Evolutionary conservation across 768 basidiomycete genomes (phyloP), one percentile per base, ranked within the genome.

Genomic region (Podaxis sp.): DNA sequence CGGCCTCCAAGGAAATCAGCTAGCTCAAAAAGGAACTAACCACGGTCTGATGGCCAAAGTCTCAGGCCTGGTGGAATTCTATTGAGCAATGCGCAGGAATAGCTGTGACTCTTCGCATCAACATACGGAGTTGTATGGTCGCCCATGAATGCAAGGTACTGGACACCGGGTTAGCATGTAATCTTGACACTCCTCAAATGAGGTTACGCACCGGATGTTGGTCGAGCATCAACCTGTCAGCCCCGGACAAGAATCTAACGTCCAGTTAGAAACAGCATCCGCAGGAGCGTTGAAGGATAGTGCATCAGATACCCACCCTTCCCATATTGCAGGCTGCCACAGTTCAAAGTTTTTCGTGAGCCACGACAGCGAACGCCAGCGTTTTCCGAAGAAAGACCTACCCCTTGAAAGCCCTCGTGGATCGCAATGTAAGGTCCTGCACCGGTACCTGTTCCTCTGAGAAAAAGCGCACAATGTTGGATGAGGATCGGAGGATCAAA

Each of bases 201-300:
- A 66, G 55, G 17, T 27, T 40, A 86, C 74, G 73, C 88, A 94
- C 67, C 43, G 90, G 89, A 74, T 95, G 93, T 52, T 87, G 82
- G 74, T 95, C 93, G 43, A 95, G 73, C 37, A 82, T 79, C 64
- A 87, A 73, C 59, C 94, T 86, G 75, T 96, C 94, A 29, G 88
- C 85, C 50, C 90, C 87, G 46, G 83, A 73, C 59, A 94, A 74
- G 80, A 91, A 94, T 59, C 85, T 88, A 38, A 15, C 74, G 7
- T 38, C 50, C 43, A 38, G 57, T 61, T 65, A 53, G 64, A 37
- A 46, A 22, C n/a, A 46, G 17, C 7, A 46, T 9, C 3, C 5
- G 43, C 43, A 7, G 43, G 43, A 7, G 15, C 43, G 22, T 40
- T 25, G 12, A n/a, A 58, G 64, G 43, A 46, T 17, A 37, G 19